These are phyloP conservation scores for Podaxis pistillaris DNA, from an alignment of 768 basidiomycete genomes.

Conservation along the genomic window DNA sequence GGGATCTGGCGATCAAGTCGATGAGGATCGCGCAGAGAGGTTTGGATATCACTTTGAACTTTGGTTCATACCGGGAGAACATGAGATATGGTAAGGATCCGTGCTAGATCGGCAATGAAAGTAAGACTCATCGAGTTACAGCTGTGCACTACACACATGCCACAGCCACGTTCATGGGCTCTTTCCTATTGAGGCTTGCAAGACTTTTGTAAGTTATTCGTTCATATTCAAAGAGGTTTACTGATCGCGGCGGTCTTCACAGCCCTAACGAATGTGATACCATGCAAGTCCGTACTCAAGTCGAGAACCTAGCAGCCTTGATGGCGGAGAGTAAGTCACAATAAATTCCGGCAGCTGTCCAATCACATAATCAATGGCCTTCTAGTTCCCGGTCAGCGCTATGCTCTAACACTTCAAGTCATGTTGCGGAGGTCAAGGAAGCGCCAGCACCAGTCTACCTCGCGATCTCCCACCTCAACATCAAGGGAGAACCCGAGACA, in stretches of 20 bases:
- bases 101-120: neutral
- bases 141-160: constrained; percentile 92
- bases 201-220: constrained; percentile 67
- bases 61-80: constrained; percentile 82
- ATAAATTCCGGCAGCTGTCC: neutral
- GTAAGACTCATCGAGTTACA: constrained; percentile 25
- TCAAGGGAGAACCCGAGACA: constrained; percentile 25
- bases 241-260: neutral
- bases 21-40: constrained; percentile 80
- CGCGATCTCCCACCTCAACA: constrained; percentile 59
- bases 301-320: constrained; percentile 73
- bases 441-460: constrained; percentile 50
- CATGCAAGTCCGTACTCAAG: constrained; percentile 66
- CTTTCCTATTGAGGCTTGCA: constrained; percentile 81
- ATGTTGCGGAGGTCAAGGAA: constrained; percentile 82
- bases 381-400: constrained; percentile 88
- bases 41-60: constrained; percentile 83
- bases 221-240: neutral
- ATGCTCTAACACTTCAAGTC: constrained; percentile 84
- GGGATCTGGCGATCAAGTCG: constrained; percentile 76
- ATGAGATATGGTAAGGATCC: constrained; percentile 78
- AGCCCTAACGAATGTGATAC: constrained; percentile 86
- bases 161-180: constrained; percentile 91
- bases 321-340: constrained; percentile 71
- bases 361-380: neutral